Conservation (phyloP, 805 yeast species). For the Candida yuanshanica region DNA sequence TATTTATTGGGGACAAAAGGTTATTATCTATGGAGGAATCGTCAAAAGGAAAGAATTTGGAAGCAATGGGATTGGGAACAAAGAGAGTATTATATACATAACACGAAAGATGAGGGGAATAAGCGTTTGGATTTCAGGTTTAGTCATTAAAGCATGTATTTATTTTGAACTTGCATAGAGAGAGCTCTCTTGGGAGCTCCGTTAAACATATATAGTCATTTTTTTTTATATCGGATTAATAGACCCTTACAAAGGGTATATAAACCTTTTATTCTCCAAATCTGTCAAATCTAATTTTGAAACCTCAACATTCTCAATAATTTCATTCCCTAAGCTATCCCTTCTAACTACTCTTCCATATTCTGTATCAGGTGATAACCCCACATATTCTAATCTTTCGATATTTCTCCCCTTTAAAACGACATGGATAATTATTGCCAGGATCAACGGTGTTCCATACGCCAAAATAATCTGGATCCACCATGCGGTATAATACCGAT, state of each 20-base stretch:
- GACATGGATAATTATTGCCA: conserved; percentile 29
- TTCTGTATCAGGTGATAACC: conserved; percentile 14
- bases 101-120: conserved; percentile 49
- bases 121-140: conserved; percentile 50
- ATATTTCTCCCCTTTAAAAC: conserved; percentile 35
- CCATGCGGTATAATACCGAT: conserved; percentile 40
- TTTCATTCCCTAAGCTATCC: conserved; percentile 27
- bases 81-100: conserved; percentile 38
- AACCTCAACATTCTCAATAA: conserved; percentile 16
- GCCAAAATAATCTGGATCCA: conserved; percentile 41
- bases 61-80: conserved; percentile 41
- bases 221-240: too few relatives aligned
- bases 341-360: conserved; percentile 18
- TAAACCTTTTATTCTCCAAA: conserved; percentile 1
- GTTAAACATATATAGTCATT: too few relatives aligned
- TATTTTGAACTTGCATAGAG: too few relatives aligned
- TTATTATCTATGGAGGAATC: conserved; percentile 29
- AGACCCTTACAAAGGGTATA: conserved; percentile 2
- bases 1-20: conserved; percentile 15
- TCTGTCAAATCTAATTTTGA: conserved; percentile 3
- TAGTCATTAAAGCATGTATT: conserved; percentile 3
- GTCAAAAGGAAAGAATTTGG: conserved; percentile 45
- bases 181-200: too few relatives aligned
- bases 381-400: conserved; percentile 22
- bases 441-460: conserved; percentile 30